Base-by-base conservation (phyloP, 1,284 basidiomycete genomes). In the Psilocybe mexicana region DNA sequence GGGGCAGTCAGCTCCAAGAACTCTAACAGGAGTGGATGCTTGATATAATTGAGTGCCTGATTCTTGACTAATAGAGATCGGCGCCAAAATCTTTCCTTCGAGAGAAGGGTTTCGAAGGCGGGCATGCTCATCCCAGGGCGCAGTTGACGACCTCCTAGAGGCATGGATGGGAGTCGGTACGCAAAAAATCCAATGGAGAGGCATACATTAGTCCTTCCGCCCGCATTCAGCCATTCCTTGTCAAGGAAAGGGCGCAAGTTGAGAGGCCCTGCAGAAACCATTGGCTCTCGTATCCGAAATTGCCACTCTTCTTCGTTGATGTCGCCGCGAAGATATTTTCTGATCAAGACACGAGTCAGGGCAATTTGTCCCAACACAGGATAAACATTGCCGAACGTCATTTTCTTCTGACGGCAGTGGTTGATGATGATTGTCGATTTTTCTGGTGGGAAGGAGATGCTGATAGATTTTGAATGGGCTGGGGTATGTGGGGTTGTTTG, bases 231-330 rank as follows among this genome's bases (percentile, higher is more conserved):
- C 84, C 84, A 86, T 18, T 72, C 60, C 26, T 66, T 62, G 61
- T 85, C 77, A 23, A 86, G 72, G 62, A 77, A 79, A 3, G 81
- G 78, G 5, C 86, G 75, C 40, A 85, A 54, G 65, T 81, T 86
- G 23, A 84, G 52, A 5, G 83, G 84, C 0, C 80, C 81, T 10
- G 67, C 74, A 23, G 75, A 76, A 46, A 77, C 68, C 71, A 82
- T 83, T 1, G 83, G 83, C 58, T 86, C 76, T 52, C 69, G 72
- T 58, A 73, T 78, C 40, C 83, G 72, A 50, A 76, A 76, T 30
- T 76, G 73, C 85, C 85, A 86, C 63, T 87, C 84, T 11, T 75
- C 74, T 44, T 74, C 63, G 3, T 69, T 66, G 18, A 87, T 79
- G 36, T 80, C 70, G 6, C 83, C 81, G 2, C 72, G 73, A 14